These are phyloP conservation scores for Stephania cephalantha DNA, from an alignment of 164 flowering plant genomes.

Conservation along the genomic window DNA sequence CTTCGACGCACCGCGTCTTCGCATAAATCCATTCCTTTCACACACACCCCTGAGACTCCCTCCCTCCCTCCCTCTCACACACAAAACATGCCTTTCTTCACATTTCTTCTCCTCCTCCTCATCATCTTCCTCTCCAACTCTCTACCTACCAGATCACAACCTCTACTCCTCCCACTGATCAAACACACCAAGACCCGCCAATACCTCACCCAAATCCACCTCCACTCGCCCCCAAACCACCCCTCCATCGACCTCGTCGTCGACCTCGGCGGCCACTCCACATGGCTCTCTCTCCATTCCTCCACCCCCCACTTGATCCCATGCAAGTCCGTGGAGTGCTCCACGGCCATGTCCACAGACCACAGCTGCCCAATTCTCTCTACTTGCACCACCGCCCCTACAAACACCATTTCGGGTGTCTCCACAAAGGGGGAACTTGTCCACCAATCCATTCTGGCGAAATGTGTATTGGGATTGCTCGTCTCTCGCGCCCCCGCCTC, in stretches of 20 bases:
- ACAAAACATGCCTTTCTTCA: too few relatives aligned
- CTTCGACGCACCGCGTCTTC: too few relatives aligned
- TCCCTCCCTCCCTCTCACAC: too few relatives aligned
- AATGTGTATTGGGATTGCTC: neutral
- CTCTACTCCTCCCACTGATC: conserved; percentile 18
- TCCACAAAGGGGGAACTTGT: conserved; percentile 23
- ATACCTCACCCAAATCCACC: conserved; percentile 23
- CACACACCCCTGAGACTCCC: too few relatives aligned
- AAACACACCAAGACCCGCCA: conserved; percentile 29
- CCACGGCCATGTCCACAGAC: conserved; percentile 10
- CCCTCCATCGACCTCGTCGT: conserved; percentile 18
- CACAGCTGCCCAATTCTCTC: conserved; percentile 5
- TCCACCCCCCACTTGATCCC: conserved; percentile 18
- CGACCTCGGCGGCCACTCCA: conserved; percentile 29
- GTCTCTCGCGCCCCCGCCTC: conserved; percentile 23
- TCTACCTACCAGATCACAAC: conserved; percentile 3
- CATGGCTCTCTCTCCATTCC: conserved; percentile 22
- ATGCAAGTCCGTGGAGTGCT: conserved; percentile 27
- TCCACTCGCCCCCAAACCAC: conserved; percentile 20
- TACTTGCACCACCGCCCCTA: conserved; percentile 18
- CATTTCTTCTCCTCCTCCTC: neutral
- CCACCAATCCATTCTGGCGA: conserved; percentile 13
- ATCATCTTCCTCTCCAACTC: neutral
- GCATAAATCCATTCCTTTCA: too few relatives aligned
- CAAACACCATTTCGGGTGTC: conserved; percentile 21